Base-by-base conservation (phyloP, 441 rosid genomes). In the Aquilaria agallochum region DNA sequence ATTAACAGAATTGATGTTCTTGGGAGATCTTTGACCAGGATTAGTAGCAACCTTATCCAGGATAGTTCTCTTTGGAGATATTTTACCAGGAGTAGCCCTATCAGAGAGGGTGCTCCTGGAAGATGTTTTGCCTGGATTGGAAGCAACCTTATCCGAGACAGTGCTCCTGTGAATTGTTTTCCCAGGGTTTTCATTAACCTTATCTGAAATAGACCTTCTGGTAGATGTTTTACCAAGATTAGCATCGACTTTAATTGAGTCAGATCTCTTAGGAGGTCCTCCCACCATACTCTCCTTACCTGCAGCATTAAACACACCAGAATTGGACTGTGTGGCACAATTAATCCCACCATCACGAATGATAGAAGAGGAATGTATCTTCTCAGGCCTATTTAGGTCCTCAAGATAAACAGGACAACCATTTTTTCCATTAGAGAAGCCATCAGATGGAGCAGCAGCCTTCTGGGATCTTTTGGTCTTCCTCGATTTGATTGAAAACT, bases 191-290 rank as follows among this genome's bases (percentile, higher is more conserved):
- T 40, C 45, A 40, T 40, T 40, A 40, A 40, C 9, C 45, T 0
- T 2, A 10, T 40, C 45, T 40, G 45, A 40, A 40, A 40, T 40
- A 40, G 45, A 8, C 5, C 45, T 40, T 40, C 45, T 40, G 45
- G 45, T 7, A 40, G 45, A 40, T 40, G 45, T 40, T 7, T 40
- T 40, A 75, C 45, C 65, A 59, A 59, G 59, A 68, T 40, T 72
- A 65, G 70, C 53, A 47, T 76, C 78, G 58, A 44, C 72, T 72
- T 72, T 77, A 64, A 66, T 69, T 51, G 78, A 63, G 66, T 59
- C 55, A 56, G 42, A 13, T 58, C 47, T 63, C 63, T 66, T 70
- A 55, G 53, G 59, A 63, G 76, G 56, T 31, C 55, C 56, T 60
- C 61, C 72, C 67, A 68, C 51, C 67, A 60, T 63, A 63, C 66